phyloP scores from a whole-genome alignment of 805 yeast genomes.

The Torulaspora delbrueckii region DNA sequence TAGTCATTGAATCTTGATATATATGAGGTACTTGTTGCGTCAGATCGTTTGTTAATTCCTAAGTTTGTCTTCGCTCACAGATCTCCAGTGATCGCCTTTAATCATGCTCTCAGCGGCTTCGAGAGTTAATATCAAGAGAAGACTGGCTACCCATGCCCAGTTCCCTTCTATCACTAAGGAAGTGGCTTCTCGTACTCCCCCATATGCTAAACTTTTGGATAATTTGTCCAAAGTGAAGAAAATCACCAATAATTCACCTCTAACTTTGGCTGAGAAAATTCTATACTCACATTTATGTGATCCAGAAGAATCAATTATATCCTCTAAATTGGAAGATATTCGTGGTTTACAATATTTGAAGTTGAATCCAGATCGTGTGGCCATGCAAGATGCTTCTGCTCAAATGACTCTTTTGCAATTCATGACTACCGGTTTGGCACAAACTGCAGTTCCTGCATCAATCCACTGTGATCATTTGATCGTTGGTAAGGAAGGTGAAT shows the following conservation, averaged over 20 bases:
- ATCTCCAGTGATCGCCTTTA: background rate
- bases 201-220: conserved; percentile 67
- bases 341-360: conserved; percentile 90
- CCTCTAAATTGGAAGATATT: conserved; percentile 47
- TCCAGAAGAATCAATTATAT: conserved; percentile 75
- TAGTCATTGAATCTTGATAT: background rate
- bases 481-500: conserved; percentile 93
- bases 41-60: background rate
- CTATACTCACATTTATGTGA: conserved; percentile 86
- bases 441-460: conserved; percentile 88
- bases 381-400: conserved; percentile 99
- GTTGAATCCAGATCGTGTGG: conserved; percentile 94
- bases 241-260: conserved; percentile 64
- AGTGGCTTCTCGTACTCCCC: conserved; percentile 72
- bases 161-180: conserved; percentile 50
- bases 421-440: conserved; percentile 90
- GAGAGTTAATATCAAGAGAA: conserved; percentile 21
- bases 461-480: conserved; percentile 98
- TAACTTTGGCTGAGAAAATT: conserved; percentile 92
- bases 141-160: conserved; percentile 24
- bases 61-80: background rate
- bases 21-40: background rate
- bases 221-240: conserved; percentile 60
- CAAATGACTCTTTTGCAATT: conserved; percentile 98
- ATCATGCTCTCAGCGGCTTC: conserved; percentile 25